phyloP scores from a whole-genome alignment of 1,139 yeast genomes.

The Arxiozyma slooffiae region DNA sequence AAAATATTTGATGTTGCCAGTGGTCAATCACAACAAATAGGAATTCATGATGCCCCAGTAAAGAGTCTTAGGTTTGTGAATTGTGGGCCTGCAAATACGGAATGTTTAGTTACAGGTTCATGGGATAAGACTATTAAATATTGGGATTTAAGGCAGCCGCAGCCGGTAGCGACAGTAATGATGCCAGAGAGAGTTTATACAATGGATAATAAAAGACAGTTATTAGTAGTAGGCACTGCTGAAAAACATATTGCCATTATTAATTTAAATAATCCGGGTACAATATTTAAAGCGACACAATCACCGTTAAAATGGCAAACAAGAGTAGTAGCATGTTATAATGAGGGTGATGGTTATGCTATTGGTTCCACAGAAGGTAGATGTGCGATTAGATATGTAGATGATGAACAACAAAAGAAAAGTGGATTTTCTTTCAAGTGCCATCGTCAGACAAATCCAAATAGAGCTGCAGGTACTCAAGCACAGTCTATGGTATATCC shows the following conservation, averaged over 20 bases:
- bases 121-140: conserved; percentile 94
- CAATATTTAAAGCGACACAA: conserved; percentile 59
- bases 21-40: conserved; percentile 77
- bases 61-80: conserved; percentile 65
- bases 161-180: conserved; percentile 69
- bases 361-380: conserved; percentile 92
- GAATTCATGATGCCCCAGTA: conserved; percentile 79
- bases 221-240: conserved; percentile 87
- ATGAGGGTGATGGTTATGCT: conserved; percentile 86
- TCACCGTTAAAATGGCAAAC: conserved; percentile 94
- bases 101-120: conserved; percentile 82
- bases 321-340: conserved; percentile 70
- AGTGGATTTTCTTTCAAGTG: conserved; percentile 86
- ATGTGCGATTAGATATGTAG: conserved; percentile 91
- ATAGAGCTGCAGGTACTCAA: conserved; percentile 29
- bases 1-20: conserved; percentile 72
- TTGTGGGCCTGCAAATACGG: conserved; percentile 73
- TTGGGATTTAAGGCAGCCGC: conserved; percentile 71
- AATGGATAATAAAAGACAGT: conserved; percentile 74
- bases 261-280: conserved; percentile 75
- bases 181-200: conserved; percentile 87
- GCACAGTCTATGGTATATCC: conserved; percentile 53
- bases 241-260: conserved; percentile 73
- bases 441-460: conserved; percentile 48
- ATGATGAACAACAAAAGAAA: conserved; percentile 64